These are phyloP conservation scores for Dictyostelium intermedium DNA, from an alignment of 78 protist genomes.

Conservation along the genomic window DNA sequence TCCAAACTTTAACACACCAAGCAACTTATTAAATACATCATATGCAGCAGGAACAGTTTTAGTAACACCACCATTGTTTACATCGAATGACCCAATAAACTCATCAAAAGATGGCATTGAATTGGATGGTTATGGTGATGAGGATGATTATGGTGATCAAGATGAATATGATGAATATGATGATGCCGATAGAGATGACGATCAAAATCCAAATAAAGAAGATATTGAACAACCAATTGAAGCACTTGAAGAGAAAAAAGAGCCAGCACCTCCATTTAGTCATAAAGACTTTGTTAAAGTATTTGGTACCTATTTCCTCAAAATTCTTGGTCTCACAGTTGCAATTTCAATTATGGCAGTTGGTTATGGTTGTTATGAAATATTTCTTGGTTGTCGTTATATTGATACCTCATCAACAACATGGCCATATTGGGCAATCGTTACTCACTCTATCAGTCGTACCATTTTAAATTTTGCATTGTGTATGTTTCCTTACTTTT, in stretches of 20 bases:
- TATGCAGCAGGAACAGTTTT: neutral
- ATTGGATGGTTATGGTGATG: conserved; percentile 15
- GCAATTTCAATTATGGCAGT: conserved; percentile 10
- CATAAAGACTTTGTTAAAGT: neutral
- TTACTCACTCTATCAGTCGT: conserved; percentile 28
- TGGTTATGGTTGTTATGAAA: conserved; percentile 47
- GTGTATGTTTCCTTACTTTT: conserved; percentile 59
- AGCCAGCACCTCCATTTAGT: conserved; percentile 13
- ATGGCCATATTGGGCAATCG: conserved; percentile 63
- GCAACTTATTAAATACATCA: neutral
- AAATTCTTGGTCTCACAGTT: neutral
- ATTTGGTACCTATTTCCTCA: conserved; percentile 4
- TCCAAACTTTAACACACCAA: conserved; percentile 1
- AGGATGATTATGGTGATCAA: neutral
- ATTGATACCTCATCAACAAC: neutral
- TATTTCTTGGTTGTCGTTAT: conserved; percentile 56
- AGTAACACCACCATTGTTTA: neutral
- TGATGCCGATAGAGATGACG: neutral
- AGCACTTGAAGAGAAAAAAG: conserved; percentile 34
- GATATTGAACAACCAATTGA: conserved; percentile 12
- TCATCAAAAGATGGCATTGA: conserved; percentile 29
- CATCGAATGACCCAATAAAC: neutral
- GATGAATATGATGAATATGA: neutral
- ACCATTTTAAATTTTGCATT: conserved; percentile 28
- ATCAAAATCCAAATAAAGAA: neutral